Base-by-base conservation (phyloP, 2,329 filamentous ascomycete genomes). In the Colletotrichum tropicale region DNA sequence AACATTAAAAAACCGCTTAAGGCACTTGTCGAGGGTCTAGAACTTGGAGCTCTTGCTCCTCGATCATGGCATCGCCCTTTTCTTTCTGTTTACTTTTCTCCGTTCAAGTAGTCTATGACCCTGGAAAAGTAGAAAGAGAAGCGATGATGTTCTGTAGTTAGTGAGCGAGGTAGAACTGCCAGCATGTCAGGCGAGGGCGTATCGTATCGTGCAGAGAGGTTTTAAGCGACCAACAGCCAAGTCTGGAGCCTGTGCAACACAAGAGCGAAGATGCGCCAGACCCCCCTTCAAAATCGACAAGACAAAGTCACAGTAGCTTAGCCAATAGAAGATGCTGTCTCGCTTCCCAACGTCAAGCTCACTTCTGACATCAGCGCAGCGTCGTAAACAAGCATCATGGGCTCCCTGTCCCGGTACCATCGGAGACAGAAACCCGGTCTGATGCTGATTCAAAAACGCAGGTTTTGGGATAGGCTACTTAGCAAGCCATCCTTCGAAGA, bases 401-500 rank as follows among this genome's bases (percentile, higher is more conserved):
- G n/a, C 43, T 48, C 43, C 43, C 43, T 48, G 43, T 48, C 43
- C 38, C 38, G 10, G 10, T 5, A 10, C 8, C 5, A 3, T 10
- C 4, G 12, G 9, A n/a, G 43, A 48, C 10, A 48, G 18, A 48
- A n/a, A 1, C 43, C 43, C 18, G 2, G 43, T 48, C n/a, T 21
- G 1, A 48, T 1, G 43, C 18, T 21, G 43, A 13, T 48, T 48
- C 43, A 6, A 48, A 6, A 21, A 13, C 43, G 43, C 7, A 21
- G 43, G 43, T 48, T 9, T 0, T 48, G 43, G 3, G 1, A 12
- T 4, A n/a, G n/a, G 43, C 43, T 48, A 13, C 43, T 21, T 13
- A 21, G n/a, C 43, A 48, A 21, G n/a, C 0, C 0, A 6, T 48
- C 0, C 1, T 1, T 48, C n/a, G 43, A 48, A 1, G 2, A 48